Percentiles rank a stretch among this genome's conserved stretches.
Conservation (phyloP, 2,329 filamentous ascomycete species). For the Diaporthe australafricana region DNA sequence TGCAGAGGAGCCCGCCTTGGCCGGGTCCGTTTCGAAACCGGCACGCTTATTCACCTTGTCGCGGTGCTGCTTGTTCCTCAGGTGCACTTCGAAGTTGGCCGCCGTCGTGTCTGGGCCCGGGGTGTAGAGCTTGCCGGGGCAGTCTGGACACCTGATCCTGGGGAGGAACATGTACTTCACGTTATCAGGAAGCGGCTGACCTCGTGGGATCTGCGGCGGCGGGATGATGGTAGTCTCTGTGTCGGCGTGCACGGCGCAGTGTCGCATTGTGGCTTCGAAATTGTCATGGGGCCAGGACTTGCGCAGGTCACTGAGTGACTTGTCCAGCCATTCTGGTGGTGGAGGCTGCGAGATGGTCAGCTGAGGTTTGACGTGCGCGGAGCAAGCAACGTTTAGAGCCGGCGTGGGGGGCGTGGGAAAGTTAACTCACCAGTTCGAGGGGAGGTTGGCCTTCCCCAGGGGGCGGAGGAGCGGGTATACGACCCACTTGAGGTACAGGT, state of each 20-base stretch:
- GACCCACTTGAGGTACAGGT: conserved; percentile 65
- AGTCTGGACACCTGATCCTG: conserved; percentile 91
- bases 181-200: conserved; percentile 67
- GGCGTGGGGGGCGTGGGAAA: conserved; percentile 36
- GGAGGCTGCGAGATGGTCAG: conserved; percentile 69
- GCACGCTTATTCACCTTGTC: conserved; percentile 72
- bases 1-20: background rate
- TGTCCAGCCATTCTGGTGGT: conserved; percentile 85
- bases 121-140: conserved; percentile 93
- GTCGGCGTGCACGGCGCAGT: conserved; percentile 80
- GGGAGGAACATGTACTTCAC: conserved; percentile 87
- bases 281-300: conserved; percentile 81
- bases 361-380: conserved; percentile 41
- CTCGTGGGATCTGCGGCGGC: conserved; percentile 53
- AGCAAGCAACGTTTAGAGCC: conserved; percentile 5
- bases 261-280: conserved; percentile 93
- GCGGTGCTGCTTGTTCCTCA: conserved; percentile 85
- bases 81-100: conserved; percentile 91
- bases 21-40: conserved; percentile 42
- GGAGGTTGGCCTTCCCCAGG: conserved; percentile 66
- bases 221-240: conserved; percentile 73
- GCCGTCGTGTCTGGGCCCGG: conserved; percentile 87
- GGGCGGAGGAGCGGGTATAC: conserved; percentile 75
- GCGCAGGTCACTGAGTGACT: conserved; percentile 77
- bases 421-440: conserved; percentile 69